Base-by-base conservation (phyloP, 768 basidiomycete species). In the Collybia mongolica region DNA sequence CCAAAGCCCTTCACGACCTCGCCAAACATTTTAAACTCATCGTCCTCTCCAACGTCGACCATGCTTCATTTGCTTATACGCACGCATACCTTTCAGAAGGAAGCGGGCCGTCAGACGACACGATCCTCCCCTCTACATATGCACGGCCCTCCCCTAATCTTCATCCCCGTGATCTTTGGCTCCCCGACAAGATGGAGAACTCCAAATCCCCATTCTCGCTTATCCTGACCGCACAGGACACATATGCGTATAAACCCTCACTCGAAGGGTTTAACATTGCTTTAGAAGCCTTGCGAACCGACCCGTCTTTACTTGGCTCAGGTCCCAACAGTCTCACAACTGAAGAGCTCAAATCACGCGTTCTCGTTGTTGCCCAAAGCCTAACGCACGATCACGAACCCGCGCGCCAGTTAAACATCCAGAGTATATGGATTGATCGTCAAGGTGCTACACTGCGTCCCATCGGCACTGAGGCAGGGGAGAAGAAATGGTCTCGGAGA, bases 11-110 rank as follows among this genome's bases (percentile, higher is more conserved):
- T 5, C 74, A 72, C 43, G 65, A 72, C 23, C 79, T 90, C 45
- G 73, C 84, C 32, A 71, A 74, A 49, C 76, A 79, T 60, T 90
- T 80, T 70, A 83, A 82, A 48, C 82, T 90, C 51, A 75, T 83
- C 52, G 84, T 89, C 5, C 74, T 90, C 35, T 89, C 87, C 56
- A 90, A 91, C 64, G 83, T 90, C 60, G 88, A 91, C 55, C 75
- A 75, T 49, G 61, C 57, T 19, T 84, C 85, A 26, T 88, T 89
- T 60, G 68, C 75, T 2, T 67, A 74, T 54, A 89, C 86, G 0
- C 82, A 83, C 41, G 66, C 68, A 17, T 72, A 73, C 43, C 78
- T 90, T 36, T 76, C 77, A 5, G 68, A 71, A n/a, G 74, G 68
- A 6, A 60, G 63, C 12, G 48, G 58, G 5, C 58, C 58, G 17